Conservation (phyloP, 2,329 filamentous ascomycete species). For the Sclerotinia minor region DNA sequence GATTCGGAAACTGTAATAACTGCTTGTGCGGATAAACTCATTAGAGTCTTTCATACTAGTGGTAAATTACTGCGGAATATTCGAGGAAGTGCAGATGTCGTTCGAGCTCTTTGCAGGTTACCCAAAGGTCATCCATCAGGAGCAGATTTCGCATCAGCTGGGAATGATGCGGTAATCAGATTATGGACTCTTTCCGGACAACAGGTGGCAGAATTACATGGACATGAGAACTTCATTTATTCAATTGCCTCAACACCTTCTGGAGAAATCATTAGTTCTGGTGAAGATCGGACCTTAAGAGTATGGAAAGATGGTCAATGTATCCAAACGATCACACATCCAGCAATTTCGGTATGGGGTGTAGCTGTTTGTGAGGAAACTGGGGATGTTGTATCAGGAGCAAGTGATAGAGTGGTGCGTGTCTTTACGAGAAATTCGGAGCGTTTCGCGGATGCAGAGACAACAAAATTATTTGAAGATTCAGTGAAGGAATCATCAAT, state of each 20-base stretch:
- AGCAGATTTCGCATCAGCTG: slow-evolving; percentile 91
- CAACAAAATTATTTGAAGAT: slow-evolving; percentile 74
- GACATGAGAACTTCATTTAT: slow-evolving; percentile 96
- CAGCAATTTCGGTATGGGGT: slow-evolving; percentile 93
- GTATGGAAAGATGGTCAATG: slow-evolving; percentile 84
- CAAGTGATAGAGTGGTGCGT: slow-evolving; percentile 83
- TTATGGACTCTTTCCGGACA: slow-evolving; percentile 82
- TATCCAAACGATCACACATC: slow-evolving; percentile 93
- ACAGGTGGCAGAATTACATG: slow-evolving; percentile 73
- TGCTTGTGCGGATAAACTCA: slow-evolving; percentile 86
- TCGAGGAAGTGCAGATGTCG: slow-evolving; percentile 74
- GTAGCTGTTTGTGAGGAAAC: slow-evolving; percentile 80
- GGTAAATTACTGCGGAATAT: slow-evolving; percentile 65
- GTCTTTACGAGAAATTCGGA: slow-evolving; percentile 76
- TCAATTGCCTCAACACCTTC: slow-evolving; percentile 74
- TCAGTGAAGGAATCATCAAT: slow-evolving; percentile 82
- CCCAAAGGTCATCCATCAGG: slow-evolving; percentile 73
- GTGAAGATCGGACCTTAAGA: slow-evolving; percentile 90
- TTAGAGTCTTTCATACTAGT: slow-evolving; percentile 73
- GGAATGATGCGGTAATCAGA: slow-evolving; percentile 86
- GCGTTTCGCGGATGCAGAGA: slow-evolving; percentile 67
- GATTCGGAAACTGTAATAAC: slow-evolving; percentile 81
- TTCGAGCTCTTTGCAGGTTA: slow-evolving; percentile 85
- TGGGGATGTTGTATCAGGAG: slow-evolving; percentile 90
- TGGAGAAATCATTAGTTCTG: slow-evolving; percentile 86